Base-by-base conservation (phyloP, 768 basidiomycete genomes). In the Kwoniella sp. region DNA sequence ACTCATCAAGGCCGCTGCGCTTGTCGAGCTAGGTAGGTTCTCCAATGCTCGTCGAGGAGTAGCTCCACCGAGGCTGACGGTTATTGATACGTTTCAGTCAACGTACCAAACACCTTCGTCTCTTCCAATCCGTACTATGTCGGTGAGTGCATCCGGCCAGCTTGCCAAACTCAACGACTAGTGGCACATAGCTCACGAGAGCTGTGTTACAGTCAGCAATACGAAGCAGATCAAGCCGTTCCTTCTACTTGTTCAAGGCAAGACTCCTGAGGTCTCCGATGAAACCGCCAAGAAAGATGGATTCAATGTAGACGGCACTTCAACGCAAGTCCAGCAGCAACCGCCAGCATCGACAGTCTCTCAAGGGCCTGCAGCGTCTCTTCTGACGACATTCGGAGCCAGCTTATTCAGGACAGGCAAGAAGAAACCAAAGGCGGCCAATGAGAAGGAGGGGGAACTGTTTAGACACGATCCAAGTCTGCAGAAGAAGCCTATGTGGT, bases 201-300 rank as follows among this genome's bases (percentile, higher is more conserved):
- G n/a, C 11, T 37, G 15, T 22, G 8, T 50, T 12, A 5, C 17
- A 55, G 70, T 74, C 53, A 58, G 55, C 22, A 72, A 74, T n/a
- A 52, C 61, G 29, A 74, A 70, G 50, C 73, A 74, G 55, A 74
- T 74, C 65, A 72, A 70, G 45, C 70, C 70, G 7, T 74, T 74
- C 57, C 58, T 74, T 5, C 58, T 74, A 23, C 65, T 74, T 2
- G 70, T 74, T 3, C 61, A 69, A 28, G 73, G 70, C 2, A 63
- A 26, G 5, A 55, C 57, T 9, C 47, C 41, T 38, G 11, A 3
- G 4, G 15, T 20, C 5, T 9, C 41, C 8, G 41, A 45, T 8
- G 41, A 45, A 3, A 3, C 41, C 11, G 3, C 11, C 41, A 7
- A 45, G 17, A 3, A 3, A 7, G 41, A 45, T 45, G 41, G 3